Base-by-base conservation (phyloP, 1,284 basidiomycete species). In the Apiotrichum akiyoshidainum region DNA sequence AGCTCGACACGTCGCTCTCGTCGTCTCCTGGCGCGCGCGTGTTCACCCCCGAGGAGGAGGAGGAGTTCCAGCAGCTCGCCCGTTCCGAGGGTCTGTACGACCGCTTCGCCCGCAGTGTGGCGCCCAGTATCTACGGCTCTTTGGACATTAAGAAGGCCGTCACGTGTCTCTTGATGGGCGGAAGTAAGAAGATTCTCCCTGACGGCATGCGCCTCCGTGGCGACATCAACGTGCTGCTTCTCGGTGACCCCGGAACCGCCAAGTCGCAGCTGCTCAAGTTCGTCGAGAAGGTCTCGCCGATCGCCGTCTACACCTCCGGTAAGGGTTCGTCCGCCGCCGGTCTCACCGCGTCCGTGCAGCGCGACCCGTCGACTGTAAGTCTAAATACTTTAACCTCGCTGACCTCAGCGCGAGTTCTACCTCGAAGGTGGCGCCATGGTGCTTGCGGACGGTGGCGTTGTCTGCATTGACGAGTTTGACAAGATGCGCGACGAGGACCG, bases 401-500 rank as follows among this genome's bases (percentile, higher is more conserved):
- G 39, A 49, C 35, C 11, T 45, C 66, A 95, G 92, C 86, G 96
- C 48, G 96, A 99, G 75, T 99, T 99, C 76, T 99, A 95, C 78
- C 85, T 99, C 11, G 96, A 99, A 81, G 96, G 96, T 7, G 96
- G 96, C 33, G 96, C 96, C 1, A 99, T 99, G 96, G 96, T 99
- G 11, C 84, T 99, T 34, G 96, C 96, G 0, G 96, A 99, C 73
- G 93, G 92, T 5, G 96, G 96, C 33, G 94, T 99, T 16, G 96
- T 99, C 21, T 99, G 96, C 74, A 99, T 99, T 71, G 96, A 99
- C 73, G 96, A 99, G 77, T 99, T 99, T 70, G 96, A 99, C 81
- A 99, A 99, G 83, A 99, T 99, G 96, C 84, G 95, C 34, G 96
- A 99, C 72, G 95, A 98, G 77, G 96, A 99, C 73, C 87, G 96